These are phyloP conservation scores for Cutaneotrichosporon dermatis DNA, from an alignment of 1,284 basidiomycete genomes.

Conservation along the genomic window DNA sequence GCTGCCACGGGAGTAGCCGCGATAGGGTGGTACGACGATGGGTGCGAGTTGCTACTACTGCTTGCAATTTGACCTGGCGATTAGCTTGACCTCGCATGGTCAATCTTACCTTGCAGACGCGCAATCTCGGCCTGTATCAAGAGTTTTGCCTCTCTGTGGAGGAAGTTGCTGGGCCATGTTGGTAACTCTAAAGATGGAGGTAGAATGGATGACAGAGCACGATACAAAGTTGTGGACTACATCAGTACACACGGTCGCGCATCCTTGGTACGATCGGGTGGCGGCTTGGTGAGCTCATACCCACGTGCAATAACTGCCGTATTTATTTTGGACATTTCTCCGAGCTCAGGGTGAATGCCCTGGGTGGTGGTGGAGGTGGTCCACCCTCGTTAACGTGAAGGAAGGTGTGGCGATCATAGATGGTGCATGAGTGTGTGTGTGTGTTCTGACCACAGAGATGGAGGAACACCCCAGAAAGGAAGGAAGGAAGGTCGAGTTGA, in stretches of 20 bases:
- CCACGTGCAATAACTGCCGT: neutral
- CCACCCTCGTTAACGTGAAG: neutral
- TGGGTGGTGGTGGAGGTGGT: neutral
- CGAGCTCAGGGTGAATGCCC: neutral
- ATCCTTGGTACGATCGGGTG: too few species aligned
- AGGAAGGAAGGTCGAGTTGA: neutral
- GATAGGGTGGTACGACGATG: conserved; percentile 34
- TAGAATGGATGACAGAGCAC: too few species aligned
- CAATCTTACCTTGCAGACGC: neutral
- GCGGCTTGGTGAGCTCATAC: too few species aligned
- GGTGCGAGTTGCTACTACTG: conserved; percentile 21
- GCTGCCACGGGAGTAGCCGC: conserved; percentile 18
- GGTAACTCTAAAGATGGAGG: neutral
- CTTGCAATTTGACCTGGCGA: conserved; percentile 35
- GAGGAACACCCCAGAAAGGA: neutral
- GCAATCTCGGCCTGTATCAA: conserved; percentile 47
- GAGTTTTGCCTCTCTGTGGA: conserved; percentile 37
- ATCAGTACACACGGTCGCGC: too few species aligned
- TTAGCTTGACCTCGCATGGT: neutral
- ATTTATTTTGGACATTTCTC: neutral
- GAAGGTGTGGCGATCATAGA: neutral
- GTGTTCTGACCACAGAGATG: neutral
- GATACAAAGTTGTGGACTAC: too few species aligned
- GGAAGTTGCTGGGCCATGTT: conserved; percentile 12
- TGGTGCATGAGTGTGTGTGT: neutral